phyloP scores from a whole-genome alignment of 345 rosid genomes.

The Carallia pectinifolia region DNA sequence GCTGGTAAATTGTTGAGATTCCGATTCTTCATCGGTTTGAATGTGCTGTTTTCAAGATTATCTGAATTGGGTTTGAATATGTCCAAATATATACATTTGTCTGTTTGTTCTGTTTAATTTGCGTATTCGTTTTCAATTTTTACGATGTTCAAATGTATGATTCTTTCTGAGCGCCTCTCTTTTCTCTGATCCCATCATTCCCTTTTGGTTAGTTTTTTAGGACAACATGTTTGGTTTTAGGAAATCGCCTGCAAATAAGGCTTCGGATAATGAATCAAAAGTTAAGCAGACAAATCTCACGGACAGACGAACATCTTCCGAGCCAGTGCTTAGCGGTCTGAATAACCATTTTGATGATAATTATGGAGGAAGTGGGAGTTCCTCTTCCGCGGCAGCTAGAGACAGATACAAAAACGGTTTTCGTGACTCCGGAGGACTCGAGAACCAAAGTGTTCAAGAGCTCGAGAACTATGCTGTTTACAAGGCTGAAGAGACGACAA shows the following conservation, averaged over 20 bases:
- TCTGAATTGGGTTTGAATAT: too few species aligned
- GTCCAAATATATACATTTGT: too few species aligned
- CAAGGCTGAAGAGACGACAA: constrained; percentile 30
- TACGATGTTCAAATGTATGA: too few species aligned
- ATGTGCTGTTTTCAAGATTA: too few species aligned
- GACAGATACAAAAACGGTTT: constrained; percentile 24
- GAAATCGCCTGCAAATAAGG: constrained; percentile 40
- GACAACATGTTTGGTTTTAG: constrained; percentile 65
- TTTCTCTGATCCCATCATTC: neutral
- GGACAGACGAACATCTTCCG: constrained; percentile 20
- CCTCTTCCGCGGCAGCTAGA: neutral
- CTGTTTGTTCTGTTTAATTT: too few species aligned
- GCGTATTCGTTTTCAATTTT: too few species aligned
- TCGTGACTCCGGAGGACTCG: constrained; percentile 27
- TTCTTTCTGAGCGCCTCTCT: neutral
- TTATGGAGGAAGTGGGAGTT: too few species aligned
- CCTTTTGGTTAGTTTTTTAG: constrained; percentile 3
- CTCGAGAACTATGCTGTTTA: constrained; percentile 32
- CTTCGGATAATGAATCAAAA: constrained; percentile 21
- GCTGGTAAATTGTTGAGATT: too few species aligned
- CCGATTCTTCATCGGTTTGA: too few species aligned
- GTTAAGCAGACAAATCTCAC: constrained; percentile 2
- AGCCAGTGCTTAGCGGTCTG: constrained; percentile 11
- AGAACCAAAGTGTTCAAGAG: constrained; percentile 30
- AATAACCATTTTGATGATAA: constrained; percentile 6